Conservation (phyloP, 768 basidiomycete species). For the Cytidiella melzeri region DNA sequence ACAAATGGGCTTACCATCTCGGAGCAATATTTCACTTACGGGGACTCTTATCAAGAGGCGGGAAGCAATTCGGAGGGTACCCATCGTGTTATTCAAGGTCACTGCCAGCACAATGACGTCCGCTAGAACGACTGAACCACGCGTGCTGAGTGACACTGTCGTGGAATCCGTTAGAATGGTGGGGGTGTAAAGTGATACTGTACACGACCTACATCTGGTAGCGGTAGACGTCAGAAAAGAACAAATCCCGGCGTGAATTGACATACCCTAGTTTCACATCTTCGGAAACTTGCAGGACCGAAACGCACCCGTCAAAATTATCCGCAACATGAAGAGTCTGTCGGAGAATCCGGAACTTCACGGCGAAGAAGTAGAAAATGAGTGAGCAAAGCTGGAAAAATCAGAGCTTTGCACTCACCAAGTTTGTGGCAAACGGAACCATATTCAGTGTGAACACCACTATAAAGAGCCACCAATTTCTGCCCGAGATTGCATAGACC, state of each 20-base stretch:
- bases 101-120: background rate
- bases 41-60: too few species aligned
- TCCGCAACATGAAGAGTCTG: background rate
- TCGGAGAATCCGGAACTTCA: background rate
- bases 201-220: background rate
- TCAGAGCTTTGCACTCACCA: too few species aligned
- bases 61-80: too few species aligned
- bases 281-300: background rate
- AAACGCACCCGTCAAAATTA: background rate
- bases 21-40: too few species aligned
- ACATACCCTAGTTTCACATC: background rate
- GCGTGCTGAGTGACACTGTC: background rate
- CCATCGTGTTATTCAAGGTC: background rate
- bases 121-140: background rate
- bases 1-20: too few species aligned
- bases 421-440: too few species aligned
- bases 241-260: background rate
- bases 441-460: background rate
- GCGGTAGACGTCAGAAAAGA: background rate
- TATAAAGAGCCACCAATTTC: background rate
- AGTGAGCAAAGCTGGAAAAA: background rate
- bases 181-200: background rate
- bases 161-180: background rate
- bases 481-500: too few species aligned
- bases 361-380: background rate